Evolutionary conservation across 768 basidiomycete genomes (phyloP).

Genomic region (Hebeloma cylindrosporum): DNA sequence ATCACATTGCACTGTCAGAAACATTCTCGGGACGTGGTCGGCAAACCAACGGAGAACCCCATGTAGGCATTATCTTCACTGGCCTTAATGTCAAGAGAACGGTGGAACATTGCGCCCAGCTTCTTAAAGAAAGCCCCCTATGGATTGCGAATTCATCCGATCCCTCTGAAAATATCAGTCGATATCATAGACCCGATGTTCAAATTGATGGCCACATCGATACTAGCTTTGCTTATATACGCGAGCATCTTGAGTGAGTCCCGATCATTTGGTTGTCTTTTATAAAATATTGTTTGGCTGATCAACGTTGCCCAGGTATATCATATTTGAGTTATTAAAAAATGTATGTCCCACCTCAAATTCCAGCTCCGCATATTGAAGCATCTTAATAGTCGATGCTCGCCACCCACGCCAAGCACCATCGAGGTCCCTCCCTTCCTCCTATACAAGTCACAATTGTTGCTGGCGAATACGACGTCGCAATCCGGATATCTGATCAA

Average conservation of each 20-base stretch:
- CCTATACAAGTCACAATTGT: conserved; percentile 75
- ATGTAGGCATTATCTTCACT: conserved; percentile 86
- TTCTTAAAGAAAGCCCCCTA: conserved; percentile 51
- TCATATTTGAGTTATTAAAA: conserved; percentile 87
- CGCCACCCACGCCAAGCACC: conserved; percentile 59
- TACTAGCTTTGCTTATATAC: conserved; percentile 78
- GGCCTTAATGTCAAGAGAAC: conserved; percentile 66
- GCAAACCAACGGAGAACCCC: conserved; percentile 45
- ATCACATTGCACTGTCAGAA: conserved; percentile 81
- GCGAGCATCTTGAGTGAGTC: conserved; percentile 82
- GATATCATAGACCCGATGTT: conserved; percentile 55
- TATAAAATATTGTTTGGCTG: conserved; percentile 1
- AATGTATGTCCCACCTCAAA: conserved; percentile 69
- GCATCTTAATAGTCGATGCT: conserved; percentile 74
- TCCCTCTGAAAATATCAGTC: conserved; percentile 25
- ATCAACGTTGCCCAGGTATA: conserved; percentile 52
- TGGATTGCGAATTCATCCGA: conserved; percentile 41
- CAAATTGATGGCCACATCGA: conserved; percentile 70
- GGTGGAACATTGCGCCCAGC: conserved; percentile 63
- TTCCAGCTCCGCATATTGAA: too few species aligned
- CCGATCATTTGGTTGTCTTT: conserved; percentile 3
- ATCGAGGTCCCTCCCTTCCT: conserved; percentile 44
- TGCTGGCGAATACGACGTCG: conserved; percentile 69
- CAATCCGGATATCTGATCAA: conserved; percentile 89
- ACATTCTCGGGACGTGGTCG: conserved; percentile 41